Percentiles rank a stretch among this genome's conserved stretches.
These are phyloP conservation scores for Thermoascus crustaceus DNA, from an alignment of 2,329 filamentous ascomycete species.

Conservation along the genomic window DNA sequence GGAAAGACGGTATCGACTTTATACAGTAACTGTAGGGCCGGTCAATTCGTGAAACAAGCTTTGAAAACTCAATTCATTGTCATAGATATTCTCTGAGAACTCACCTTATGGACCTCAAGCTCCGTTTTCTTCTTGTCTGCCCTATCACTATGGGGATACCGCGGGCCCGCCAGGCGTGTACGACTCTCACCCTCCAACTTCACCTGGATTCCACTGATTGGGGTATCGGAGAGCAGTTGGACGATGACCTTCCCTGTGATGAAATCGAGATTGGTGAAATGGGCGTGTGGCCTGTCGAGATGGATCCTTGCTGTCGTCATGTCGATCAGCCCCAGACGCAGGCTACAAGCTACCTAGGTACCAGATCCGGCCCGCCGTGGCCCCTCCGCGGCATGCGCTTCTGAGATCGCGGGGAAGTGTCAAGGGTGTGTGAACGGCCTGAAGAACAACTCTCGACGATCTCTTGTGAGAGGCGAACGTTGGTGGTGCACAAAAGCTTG, in stretches of 20 bases:
- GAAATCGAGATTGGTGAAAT: slow-evolving; percentile 43
- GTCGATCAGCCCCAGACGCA: slow-evolving; percentile 1
- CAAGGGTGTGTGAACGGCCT: too few species aligned
- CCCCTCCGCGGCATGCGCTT: too few species aligned
- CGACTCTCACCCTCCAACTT: slow-evolving; percentile 44
- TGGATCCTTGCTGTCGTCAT: slow-evolving; percentile 40
- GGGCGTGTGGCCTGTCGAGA: slow-evolving; percentile 34
- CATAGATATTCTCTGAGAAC: slow-evolving; percentile 7
- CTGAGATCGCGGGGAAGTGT: too few species aligned
- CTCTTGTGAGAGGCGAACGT: background rate
- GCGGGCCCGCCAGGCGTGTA: slow-evolving; percentile 35
- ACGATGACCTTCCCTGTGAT: slow-evolving; percentile 40
- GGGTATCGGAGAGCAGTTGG: slow-evolving; percentile 32
- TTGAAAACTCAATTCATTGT: background rate
- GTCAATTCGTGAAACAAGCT: slow-evolving; percentile 4
- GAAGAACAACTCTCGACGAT: too few species aligned
- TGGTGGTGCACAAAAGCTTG: background rate
- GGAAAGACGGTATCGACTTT: slow-evolving; percentile 41
- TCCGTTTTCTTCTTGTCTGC: slow-evolving; percentile 42
- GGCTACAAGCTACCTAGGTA: too few species aligned
- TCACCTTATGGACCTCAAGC: slow-evolving; percentile 43
- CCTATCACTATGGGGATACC: slow-evolving; percentile 32
- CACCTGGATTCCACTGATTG: slow-evolving; percentile 39
- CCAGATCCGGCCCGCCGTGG: too few species aligned
- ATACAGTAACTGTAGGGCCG: slow-evolving; percentile 35